Evolutionary conservation across 768 basidiomycete species (phyloP).

Genomic region (Lentinula detonsa): DNA sequence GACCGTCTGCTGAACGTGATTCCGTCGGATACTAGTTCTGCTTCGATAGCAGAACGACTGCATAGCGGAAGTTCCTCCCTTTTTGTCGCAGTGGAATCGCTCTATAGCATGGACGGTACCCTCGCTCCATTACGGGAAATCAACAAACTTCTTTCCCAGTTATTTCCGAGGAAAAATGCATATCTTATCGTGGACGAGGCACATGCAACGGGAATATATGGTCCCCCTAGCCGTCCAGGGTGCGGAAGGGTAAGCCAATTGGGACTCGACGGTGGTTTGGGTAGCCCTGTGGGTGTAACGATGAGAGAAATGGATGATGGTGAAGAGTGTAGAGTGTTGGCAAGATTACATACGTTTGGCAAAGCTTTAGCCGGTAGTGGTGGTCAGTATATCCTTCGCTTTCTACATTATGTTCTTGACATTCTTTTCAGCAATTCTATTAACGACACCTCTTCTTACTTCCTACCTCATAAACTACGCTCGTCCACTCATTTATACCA

Average conservation of each 20-base stretch:
- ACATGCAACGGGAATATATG: constrained; percentile 89
- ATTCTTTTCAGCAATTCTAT: constrained; percentile 53
- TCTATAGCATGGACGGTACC: constrained; percentile 97
- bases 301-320: not conserved
- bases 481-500: constrained; percentile 87
- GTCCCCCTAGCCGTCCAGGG: constrained; percentile 65
- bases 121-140: constrained; percentile 70
- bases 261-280: constrained; percentile 44
- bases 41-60: not conserved
- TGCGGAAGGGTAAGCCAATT: constrained; percentile 66
- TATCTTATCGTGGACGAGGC: constrained; percentile 89
- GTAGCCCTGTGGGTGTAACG: not conserved
- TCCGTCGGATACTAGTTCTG: not conserved
- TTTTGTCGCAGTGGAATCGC: constrained; percentile 82
- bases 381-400: constrained; percentile 44
- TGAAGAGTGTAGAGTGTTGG: constrained; percentile 45
- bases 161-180: constrained; percentile 57
- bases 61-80: constrained; percentile 23
- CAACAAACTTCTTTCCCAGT: constrained; percentile 51
- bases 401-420: not conserved
- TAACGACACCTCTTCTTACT: constrained; percentile 66
- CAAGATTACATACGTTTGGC: constrained; percentile 86
- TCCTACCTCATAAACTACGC: constrained; percentile 92
- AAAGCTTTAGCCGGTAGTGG: constrained; percentile 85
- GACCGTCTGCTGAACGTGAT: not conserved